Evolutionary conservation across 352 stramenopile genomes (phyloP).

Genomic region (Phytophthora chlamydospora): DNA sequence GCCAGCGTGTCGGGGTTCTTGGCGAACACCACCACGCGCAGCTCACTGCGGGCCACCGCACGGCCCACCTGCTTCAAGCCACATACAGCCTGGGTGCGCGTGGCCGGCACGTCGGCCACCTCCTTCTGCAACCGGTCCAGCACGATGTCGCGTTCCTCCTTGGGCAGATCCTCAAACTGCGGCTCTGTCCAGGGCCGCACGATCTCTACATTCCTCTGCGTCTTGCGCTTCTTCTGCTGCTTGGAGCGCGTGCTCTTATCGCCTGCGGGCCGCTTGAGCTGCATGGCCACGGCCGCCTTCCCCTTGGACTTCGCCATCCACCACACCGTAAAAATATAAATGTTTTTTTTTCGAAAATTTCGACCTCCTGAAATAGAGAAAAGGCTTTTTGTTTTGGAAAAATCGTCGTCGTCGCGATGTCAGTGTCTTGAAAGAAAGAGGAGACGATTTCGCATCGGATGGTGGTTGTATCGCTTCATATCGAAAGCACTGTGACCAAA

Average conservation of each 20-base stretch:
- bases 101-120: slow-evolving; percentile 33
- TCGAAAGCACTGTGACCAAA: no score
- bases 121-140: slow-evolving; percentile 77
- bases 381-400: no score
- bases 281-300: slow-evolving; percentile 26
- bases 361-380: no score
- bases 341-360: no score
- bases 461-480: no score
- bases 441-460: no score
- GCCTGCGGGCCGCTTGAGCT: slow-evolving; percentile 29
- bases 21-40: slow-evolving; percentile 72
- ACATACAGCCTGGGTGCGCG: slow-evolving; percentile 40
- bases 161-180: slow-evolving; percentile 68
- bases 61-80: slow-evolving; percentile 69
- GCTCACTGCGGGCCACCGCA: slow-evolving; percentile 43
- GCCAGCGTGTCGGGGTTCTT: slow-evolving; percentile 60
- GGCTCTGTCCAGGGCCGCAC: slow-evolving; percentile 49
- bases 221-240: slow-evolving; percentile 31
- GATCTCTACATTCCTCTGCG: slow-evolving; percentile 16
- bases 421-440: no score
- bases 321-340: no score
- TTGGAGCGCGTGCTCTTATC: slow-evolving; percentile 3
- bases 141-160: slow-evolving; percentile 83
- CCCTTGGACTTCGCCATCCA: slow-evolving; percentile 18
- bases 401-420: no score